phyloP scores from a whole-genome alignment of 805 yeast species.

The Lipomyces lipofer region DNA sequence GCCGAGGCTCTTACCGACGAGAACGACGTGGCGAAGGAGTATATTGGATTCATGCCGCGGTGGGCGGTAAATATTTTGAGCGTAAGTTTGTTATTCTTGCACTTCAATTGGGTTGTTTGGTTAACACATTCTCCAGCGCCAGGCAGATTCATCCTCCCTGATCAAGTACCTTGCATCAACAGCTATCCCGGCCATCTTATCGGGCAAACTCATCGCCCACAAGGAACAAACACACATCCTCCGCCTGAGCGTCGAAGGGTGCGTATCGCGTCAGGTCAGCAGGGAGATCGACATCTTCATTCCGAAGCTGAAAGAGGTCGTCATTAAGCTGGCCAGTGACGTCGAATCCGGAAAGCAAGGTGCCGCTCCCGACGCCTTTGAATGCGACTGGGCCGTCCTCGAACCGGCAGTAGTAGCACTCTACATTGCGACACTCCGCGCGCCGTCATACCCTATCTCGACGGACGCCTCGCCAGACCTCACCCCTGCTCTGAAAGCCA shows the following conservation, averaged over 20 bases:
- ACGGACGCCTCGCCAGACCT: conserved; percentile 26
- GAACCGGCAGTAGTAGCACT: conserved; percentile 22
- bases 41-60: conserved; percentile 12
- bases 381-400: conserved; percentile 20
- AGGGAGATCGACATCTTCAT: conserved; percentile 23
- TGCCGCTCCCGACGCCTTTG: not conserved
- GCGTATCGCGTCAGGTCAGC: conserved; percentile 19
- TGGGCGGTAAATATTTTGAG: conserved; percentile 20
- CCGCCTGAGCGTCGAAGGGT: conserved; percentile 24
- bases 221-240: conserved; percentile 12
- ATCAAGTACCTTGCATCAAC: conserved; percentile 15
- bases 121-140: conserved; percentile 4
- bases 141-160: conserved; percentile 16
- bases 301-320: conserved; percentile 21
- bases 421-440: conserved; percentile 18
- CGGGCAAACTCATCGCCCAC: not conserved
- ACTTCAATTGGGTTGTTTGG: not conserved
- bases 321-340: not conserved
- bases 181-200: conserved; percentile 21
- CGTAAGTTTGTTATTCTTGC: conserved; percentile 3
- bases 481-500: conserved; percentile 18
- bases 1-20: not conserved
- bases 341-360: not conserved
- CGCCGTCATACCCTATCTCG: conserved; percentile 25
- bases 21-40: conserved; percentile 3